Conservation (phyloP, 768 basidiomycete species). For the Mycena olivaceomarginata region DNA sequence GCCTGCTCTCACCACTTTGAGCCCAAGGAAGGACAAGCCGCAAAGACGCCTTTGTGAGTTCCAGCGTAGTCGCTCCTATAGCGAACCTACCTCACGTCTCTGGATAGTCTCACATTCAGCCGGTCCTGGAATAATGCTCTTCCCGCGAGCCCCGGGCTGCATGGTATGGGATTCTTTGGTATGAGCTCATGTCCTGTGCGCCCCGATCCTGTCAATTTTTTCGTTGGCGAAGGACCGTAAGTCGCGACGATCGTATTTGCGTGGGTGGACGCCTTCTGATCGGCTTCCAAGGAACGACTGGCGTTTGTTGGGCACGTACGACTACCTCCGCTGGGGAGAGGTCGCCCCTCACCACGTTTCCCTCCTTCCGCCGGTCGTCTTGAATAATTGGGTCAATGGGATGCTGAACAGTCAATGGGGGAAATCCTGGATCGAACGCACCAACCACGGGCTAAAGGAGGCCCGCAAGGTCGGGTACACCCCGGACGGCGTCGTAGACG, state of each 20-base stretch:
- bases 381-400: conserved; percentile 35
- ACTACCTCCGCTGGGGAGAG: conserved; percentile 36
- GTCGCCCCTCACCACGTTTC: conserved; percentile 38
- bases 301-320: conserved; percentile 39
- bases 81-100: neutral
- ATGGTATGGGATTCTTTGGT: conserved; percentile 43
- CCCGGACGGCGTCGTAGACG: conserved; percentile 29
- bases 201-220: conserved; percentile 39
- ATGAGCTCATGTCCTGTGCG: conserved; percentile 12
- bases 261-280: neutral
- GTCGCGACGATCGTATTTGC: neutral
- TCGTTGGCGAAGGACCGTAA: conserved; percentile 38
- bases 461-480: conserved; percentile 22
- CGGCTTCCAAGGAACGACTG: conserved; percentile 31
- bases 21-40: neutral
- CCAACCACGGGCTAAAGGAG: neutral
- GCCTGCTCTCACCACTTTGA: conserved; percentile 17
- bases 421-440: conserved; percentile 13
- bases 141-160: conserved; percentile 35
- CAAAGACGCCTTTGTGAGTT: conserved; percentile 29
- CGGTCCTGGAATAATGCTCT: conserved; percentile 44
- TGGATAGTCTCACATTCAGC: conserved; percentile 32
- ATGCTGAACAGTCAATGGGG: conserved; percentile 25
- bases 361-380: conserved; percentile 29
- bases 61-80: neutral